These are phyloP conservation scores for Sclerotinia nivalis DNA, from an alignment of 2,329 filamentous ascomycete species.

Conservation along the genomic window DNA sequence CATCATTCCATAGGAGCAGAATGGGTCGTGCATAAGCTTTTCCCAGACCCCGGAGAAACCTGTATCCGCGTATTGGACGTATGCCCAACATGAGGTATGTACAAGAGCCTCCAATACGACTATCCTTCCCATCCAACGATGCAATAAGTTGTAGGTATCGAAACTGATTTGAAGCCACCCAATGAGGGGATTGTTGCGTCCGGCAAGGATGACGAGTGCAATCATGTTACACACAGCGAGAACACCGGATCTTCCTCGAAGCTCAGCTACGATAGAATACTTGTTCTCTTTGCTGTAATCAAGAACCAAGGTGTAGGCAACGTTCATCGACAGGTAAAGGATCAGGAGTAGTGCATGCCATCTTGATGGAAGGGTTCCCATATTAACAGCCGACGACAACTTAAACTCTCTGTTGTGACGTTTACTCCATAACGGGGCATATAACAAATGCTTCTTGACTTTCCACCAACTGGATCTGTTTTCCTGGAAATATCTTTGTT, in stretches of 20 bases:
- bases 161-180: slow-evolving; percentile 81
- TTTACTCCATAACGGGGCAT: slow-evolving; percentile 64
- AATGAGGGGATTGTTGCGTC: slow-evolving; percentile 93
- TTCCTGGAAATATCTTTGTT: slow-evolving; percentile 60
- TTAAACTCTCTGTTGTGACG: slow-evolving; percentile 68
- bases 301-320: slow-evolving; percentile 62
- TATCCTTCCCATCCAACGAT: slow-evolving; percentile 79
- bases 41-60: slow-evolving; percentile 60
- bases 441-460: slow-evolving; percentile 62
- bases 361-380: slow-evolving; percentile 65
- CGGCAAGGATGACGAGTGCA: slow-evolving; percentile 82
- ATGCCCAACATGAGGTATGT: slow-evolving; percentile 72
- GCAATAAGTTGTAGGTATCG: slow-evolving; percentile 91
- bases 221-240: slow-evolving; percentile 89
- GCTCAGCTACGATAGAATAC: slow-evolving; percentile 71
- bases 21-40: slow-evolving; percentile 58
- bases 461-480: slow-evolving; percentile 59
- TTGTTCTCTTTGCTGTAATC: slow-evolving; percentile 59
- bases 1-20: slow-evolving; percentile 64
- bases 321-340: slow-evolving; percentile 60
- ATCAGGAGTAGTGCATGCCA: slow-evolving; percentile 60
- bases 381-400: slow-evolving; percentile 59
- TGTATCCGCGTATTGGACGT: slow-evolving; percentile 66
- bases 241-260: slow-evolving; percentile 82
- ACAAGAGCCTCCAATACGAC: slow-evolving; percentile 68